Evolutionary conservation across 352 stramenopile species (phyloP).

Genomic region (Chrysophaeum taylorii): DNA sequence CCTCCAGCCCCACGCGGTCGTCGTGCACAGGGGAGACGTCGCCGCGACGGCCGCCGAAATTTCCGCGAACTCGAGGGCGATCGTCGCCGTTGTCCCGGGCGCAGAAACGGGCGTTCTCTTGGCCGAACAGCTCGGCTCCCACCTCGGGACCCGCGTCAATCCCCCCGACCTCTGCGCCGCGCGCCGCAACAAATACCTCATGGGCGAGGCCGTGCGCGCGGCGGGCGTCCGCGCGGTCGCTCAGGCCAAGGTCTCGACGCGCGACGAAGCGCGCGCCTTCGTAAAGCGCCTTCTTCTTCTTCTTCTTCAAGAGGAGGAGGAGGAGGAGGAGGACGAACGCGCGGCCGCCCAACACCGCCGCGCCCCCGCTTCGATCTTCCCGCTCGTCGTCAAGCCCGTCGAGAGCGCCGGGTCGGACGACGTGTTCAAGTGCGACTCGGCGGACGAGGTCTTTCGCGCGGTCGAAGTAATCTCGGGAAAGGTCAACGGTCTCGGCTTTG

Average conservation of each 20-base stretch:
- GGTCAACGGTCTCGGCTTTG: slow-evolving; percentile 64
- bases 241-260: slow-evolving; percentile 48
- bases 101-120: slow-evolving; percentile 10
- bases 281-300: too few species aligned
- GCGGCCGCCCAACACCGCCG: slow-evolving; percentile 57
- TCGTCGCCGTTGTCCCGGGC: slow-evolving; percentile 11
- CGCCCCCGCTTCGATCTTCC: background rate
- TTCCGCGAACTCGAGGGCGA: background rate
- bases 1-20: slow-evolving; percentile 4
- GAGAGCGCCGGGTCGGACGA: slow-evolving; percentile 83
- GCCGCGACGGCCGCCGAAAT: background rate
- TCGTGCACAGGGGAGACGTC: slow-evolving; percentile 6
- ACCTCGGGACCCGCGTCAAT: background rate
- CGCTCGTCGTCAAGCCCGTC: slow-evolving; percentile 79
- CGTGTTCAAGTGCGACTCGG: slow-evolving; percentile 73
- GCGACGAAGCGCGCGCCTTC: slow-evolving; percentile 1
- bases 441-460: slow-evolving; percentile 80
- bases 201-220: too few species aligned
- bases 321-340: too few species aligned
- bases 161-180: too few species aligned
- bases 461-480: slow-evolving; percentile 72
- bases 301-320: too few species aligned
- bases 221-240: slow-evolving; percentile 61
- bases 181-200: too few species aligned
- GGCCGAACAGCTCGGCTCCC: background rate